Evolutionary conservation across 2,329 filamentous ascomycete species (phyloP).

Genomic region (Penicillium sp.): DNA sequence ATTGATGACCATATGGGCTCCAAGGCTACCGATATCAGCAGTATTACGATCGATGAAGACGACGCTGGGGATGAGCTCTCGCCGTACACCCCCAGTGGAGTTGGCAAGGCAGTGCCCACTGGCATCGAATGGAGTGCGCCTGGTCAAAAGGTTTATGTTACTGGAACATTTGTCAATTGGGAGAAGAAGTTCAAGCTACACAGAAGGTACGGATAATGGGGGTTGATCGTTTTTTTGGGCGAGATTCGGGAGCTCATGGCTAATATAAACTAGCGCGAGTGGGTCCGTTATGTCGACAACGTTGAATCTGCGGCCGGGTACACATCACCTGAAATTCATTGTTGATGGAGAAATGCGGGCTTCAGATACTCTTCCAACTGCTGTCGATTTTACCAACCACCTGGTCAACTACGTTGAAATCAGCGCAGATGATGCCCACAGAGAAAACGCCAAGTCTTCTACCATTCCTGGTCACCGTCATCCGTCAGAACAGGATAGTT

Average conservation of each 20-base stretch:
- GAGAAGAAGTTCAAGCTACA: conserved; percentile 87
- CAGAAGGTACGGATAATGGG: conserved; percentile 61
- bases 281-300: conserved; percentile 66
- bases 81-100: conserved; percentile 60
- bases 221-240: conserved; percentile 9
- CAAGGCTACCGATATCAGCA: conserved; percentile 54
- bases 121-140: conserved; percentile 77
- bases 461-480: conserved; percentile 41
- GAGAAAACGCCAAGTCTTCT: conserved; percentile 32
- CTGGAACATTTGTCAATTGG: conserved; percentile 96
- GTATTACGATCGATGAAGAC: conserved; percentile 62
- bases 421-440: conserved; percentile 63
- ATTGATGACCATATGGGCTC: conserved; percentile 51
- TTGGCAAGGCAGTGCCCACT: conserved; percentile 74
- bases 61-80: conserved; percentile 71
- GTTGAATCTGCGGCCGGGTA: conserved; percentile 82
- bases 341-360: conserved; percentile 92
- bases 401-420: conserved; percentile 98
- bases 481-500: conserved; percentile 39
- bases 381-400: conserved; percentile 96
- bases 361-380: conserved; percentile 80
- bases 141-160: conserved; percentile 91
- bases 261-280: conserved; percentile 34
- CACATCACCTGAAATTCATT: conserved; percentile 93
- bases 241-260: conserved; percentile 1